Base-by-base conservation (phyloP, 2,329 filamentous ascomycete genomes). In the Cadophora sp. region DNA sequence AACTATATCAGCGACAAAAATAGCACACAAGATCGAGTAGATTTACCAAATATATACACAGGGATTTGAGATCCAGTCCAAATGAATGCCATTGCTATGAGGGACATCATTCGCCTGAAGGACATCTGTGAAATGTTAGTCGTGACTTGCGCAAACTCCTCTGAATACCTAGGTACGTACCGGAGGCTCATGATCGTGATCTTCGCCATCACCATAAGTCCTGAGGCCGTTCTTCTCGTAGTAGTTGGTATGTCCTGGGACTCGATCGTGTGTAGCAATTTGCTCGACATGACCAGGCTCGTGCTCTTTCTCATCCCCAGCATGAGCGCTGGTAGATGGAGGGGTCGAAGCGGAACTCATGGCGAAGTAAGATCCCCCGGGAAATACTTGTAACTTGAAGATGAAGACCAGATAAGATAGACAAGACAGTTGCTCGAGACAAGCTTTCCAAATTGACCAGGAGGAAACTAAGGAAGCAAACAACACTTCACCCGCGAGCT, bases 51-150 rank as follows among this genome's bases (percentile, higher is more conserved):
- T 4, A 84, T 74, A 71, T 84, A 85, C 8, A 88, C 79, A 1
- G 86, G 86, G 58, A 88, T 87, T 70, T 88, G 86, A 62, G 82
- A 85, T 30, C 84, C 85, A 63, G 85, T 86, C 85, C 85, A 88
- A 20, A 88, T 78, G 69, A 89, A 87, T 7, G 84, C 83, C 85
- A 88, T 87, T 63, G 85, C 85, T 14, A 84, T 72, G 55, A 88
- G 79, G 62, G 81, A 82, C 83, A 88, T 84, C 71, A 85, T 81
- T 3, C 83, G 79, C 33, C 75, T 78, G 69, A 82, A 81, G n/a
- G 79, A 81, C 82, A 86, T 68, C 70, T 72, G 36, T 14, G 80
- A 64, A 78, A 76, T 62, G 81, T 81, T 14, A 66, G 64, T 9
- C n/a, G 9, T 50, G 20, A 36, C n/a, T 6, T 18, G n/a, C n/a